These are phyloP conservation scores for Microsporum audouinii DNA, from an alignment of 2,329 filamentous ascomycete species.

Conservation along the genomic window DNA sequence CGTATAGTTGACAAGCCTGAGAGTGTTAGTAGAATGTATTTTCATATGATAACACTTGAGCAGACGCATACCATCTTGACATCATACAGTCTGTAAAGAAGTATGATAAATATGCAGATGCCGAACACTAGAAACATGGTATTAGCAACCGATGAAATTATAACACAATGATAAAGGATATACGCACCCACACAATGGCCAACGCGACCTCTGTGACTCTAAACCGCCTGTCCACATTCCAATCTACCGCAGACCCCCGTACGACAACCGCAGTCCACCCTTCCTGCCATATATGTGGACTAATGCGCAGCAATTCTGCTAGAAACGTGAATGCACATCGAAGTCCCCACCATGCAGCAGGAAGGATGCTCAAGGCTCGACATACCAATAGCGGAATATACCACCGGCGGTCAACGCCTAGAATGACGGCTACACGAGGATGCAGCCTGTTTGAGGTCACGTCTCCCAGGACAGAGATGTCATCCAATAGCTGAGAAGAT, in stretches of 20 bases:
- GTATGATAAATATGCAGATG: conserved; percentile 67
- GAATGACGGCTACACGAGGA: conserved; percentile 64
- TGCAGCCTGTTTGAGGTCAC: conserved; percentile 43
- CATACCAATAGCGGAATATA: conserved; percentile 61
- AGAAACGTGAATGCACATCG: conserved; percentile 58
- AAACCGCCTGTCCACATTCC: conserved; percentile 40
- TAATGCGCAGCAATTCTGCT: conserved; percentile 47
- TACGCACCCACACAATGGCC: conserved; percentile 60
- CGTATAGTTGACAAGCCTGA: conserved; percentile 72
- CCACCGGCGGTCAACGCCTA: conserved; percentile 62
- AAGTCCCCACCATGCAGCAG: conserved; percentile 60
- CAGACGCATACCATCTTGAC: conserved; percentile 56
- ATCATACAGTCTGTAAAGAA: conserved; percentile 78
- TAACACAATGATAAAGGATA: background rate
- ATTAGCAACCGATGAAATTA: conserved; percentile 1
- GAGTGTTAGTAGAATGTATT: conserved; percentile 4
- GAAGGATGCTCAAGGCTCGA: conserved; percentile 59
- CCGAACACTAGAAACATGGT: conserved; percentile 48
- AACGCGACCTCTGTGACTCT: conserved; percentile 57
- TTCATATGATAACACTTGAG: background rate
- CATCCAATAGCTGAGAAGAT: conserved; percentile 17
- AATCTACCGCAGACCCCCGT: conserved; percentile 25
- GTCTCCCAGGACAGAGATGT: conserved; percentile 20
- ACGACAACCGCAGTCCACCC: conserved; percentile 31
- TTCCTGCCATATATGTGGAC: conserved; percentile 32